Base-by-base conservation (phyloP, 2,329 filamentous ascomycete genomes). In the Talaromyces amestolkiae region DNA sequence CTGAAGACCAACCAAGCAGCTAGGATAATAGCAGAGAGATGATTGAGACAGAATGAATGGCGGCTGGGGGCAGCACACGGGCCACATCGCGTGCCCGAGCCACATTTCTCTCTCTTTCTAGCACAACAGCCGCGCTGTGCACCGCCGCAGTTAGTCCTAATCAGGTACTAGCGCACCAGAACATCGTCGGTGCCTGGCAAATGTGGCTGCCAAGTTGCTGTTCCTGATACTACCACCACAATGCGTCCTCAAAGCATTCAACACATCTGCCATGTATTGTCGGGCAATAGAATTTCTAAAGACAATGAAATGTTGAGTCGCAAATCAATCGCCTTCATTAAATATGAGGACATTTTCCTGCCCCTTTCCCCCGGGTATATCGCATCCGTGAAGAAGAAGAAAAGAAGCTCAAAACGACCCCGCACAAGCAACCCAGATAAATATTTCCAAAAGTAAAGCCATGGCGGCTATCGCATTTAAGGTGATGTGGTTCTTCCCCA, bases 1-100 rank as follows among this genome's bases (percentile, higher is more conserved):
- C n/a, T 22, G 24, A 39, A 10, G 11, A n/a, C n/a, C 53, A 22
- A 37, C 10, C 51, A 9, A 54, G n/a, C 53, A 56, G 17, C 49
- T 2, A 53, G 8, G 24, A 33, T 31, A 47, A 45, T 41, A 39
- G 31, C n/a, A 37, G 37, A 39, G 33, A 37, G 53, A 3, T 24
- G 31, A 54, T 54, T 54, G 49, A 47, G 47, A 15, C 11, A 37
- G 53, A 56, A 56, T 56, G 31, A 39, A 56, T 13, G 53, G 53
- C 53, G 58, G 58, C 58, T 51, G 58, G 43, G 22, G 59, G 59
- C 19, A 51, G 60, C 22, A 43, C 59, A 62, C 45, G 47, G 47
- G 19, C 60, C 59, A 39, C 59, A 51, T 61, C 45, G 39, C 59
- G 33, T 56, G 33, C 59, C 19, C 43, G 22, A 62, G 60, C 60